Conservation (phyloP, 306 rosid species). For the Vigna mungo region DNA sequence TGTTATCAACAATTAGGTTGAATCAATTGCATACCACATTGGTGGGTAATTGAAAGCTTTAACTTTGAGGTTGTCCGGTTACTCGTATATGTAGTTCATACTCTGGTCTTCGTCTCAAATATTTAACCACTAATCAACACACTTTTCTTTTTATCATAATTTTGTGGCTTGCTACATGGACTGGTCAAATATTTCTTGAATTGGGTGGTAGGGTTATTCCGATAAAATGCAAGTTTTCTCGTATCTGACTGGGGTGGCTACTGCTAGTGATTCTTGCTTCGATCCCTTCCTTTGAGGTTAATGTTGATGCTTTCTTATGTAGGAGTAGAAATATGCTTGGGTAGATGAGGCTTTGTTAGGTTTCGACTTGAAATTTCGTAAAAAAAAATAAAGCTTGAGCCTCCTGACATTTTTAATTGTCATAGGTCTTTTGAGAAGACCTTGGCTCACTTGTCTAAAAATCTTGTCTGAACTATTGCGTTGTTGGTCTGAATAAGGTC, state of each 20-base stretch:
- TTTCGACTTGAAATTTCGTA: no score
- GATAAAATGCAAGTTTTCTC: background rate
- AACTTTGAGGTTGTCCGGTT: background rate
- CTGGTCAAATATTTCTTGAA: background rate
- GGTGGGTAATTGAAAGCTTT: slow-evolving; percentile 21
- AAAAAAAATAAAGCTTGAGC: no score
- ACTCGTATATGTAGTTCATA: background rate
- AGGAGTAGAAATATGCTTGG: no score
- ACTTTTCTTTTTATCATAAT: background rate
- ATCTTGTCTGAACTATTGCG: no score
- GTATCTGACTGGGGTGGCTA: background rate
- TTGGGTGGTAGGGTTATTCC: background rate
- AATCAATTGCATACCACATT: background rate
- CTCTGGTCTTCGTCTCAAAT: background rate
- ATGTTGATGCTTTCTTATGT: background rate
- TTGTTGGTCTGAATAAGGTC: no score
- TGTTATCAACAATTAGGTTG: slow-evolving; percentile 7
- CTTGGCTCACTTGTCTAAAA: no score
- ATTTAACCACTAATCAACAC: background rate
- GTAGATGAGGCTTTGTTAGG: no score
- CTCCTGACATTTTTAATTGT: no score
- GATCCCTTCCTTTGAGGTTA: background rate
- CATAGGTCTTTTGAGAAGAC: no score
- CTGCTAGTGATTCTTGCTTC: slow-evolving; percentile 4
- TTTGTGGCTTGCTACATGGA: background rate